Conservation (phyloP, 78 protist genomes). For the Dictyostelium purpureum region DNA sequence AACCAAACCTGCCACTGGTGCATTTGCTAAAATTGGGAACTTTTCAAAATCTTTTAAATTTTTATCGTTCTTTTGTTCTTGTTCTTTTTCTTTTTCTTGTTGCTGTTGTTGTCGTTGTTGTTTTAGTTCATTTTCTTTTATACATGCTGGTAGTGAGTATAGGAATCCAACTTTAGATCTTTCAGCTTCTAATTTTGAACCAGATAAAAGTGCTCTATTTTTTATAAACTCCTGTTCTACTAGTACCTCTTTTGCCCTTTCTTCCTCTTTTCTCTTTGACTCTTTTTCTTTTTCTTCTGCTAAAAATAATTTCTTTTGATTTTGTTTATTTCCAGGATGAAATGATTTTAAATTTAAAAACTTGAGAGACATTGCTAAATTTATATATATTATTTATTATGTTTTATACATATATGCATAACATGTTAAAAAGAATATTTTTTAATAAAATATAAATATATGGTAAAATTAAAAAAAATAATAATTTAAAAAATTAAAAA, state of each 20-base stretch:
- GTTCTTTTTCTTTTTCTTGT: background rate
- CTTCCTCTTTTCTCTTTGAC: background rate
- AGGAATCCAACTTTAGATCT: conserved; percentile 58
- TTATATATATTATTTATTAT: background rate
- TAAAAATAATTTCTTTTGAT: conserved; percentile 47
- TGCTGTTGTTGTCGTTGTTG: background rate
- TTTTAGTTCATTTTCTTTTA: background rate
- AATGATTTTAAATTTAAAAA: conserved; percentile 56
- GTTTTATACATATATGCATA: too few relatives aligned
- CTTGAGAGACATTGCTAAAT: conserved; percentile 4
- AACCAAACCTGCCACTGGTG: conserved; percentile 35
- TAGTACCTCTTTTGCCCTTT: conserved; percentile 43
- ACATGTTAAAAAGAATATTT: too few relatives aligned
- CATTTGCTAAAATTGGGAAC: conserved; percentile 59
- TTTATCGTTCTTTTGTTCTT: conserved; percentile 13
- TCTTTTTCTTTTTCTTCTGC: conserved; percentile 44
- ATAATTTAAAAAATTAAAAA: background rate
- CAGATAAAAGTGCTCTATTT: conserved; percentile 26
- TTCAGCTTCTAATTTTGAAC: conserved; percentile 56
- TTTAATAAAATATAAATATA: background rate
- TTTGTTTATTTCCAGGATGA: conserved; percentile 47
- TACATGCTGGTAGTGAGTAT: conserved; percentile 18
- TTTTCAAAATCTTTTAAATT: conserved; percentile 46
- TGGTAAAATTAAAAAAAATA: background rate
- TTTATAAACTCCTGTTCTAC: conserved; percentile 47